Conservation (phyloP, 2,329 filamentous ascomycete genomes). For the Nakataea oryzae region DNA sequence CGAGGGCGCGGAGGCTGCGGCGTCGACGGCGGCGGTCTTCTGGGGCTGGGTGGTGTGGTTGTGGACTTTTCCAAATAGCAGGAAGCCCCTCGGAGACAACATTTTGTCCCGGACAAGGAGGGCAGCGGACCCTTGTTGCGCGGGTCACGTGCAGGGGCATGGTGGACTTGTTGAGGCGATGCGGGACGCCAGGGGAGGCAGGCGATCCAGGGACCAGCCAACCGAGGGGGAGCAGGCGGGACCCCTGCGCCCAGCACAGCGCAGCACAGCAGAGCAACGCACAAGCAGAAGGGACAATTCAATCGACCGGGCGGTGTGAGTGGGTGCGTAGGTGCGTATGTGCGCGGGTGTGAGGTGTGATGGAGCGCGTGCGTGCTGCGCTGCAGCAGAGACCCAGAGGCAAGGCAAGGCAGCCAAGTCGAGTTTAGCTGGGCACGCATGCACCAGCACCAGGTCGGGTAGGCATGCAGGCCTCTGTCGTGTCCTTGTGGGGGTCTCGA, state of each 20-base stretch:
- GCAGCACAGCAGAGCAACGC: not conserved
- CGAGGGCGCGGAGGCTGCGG: too few species aligned
- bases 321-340: too few species aligned
- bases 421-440: not conserved
- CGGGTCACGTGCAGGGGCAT: not conserved
- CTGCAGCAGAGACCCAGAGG: not conserved
- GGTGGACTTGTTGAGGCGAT: not conserved
- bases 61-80: not conserved
- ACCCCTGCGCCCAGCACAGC: not conserved
- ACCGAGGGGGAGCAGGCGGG: not conserved
- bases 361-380: not conserved
- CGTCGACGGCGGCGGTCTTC: not conserved
- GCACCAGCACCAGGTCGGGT: not conserved
- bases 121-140: not conserved
- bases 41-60: not conserved
- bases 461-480: not conserved
- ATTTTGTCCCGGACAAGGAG: not conserved
- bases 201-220: not conserved
- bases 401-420: too few species aligned
- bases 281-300: not conserved
- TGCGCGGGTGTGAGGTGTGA: too few species aligned
- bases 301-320: not conserved
- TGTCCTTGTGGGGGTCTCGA: not conserved
- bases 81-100: not conserved
- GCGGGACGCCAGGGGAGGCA: not conserved